These are phyloP conservation scores for Fusarium heterosporum DNA, from an alignment of 2,329 filamentous ascomycete species.

Conservation along the genomic window DNA sequence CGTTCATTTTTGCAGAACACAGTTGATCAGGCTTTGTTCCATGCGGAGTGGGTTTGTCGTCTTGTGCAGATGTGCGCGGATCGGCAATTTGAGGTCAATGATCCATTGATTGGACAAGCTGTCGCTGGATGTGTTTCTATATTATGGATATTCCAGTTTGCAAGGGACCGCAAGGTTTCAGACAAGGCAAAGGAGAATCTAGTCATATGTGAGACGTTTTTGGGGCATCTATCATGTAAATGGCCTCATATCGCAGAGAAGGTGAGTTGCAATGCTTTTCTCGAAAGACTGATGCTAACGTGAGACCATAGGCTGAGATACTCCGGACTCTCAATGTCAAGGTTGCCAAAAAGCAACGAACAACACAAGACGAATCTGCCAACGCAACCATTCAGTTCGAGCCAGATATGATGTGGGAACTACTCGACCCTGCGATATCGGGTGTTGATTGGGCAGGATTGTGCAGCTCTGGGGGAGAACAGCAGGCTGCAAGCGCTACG, in stretches of 20 bases:
- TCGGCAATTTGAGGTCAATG: slow-evolving; percentile 32
- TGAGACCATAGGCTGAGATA: slow-evolving; percentile 13
- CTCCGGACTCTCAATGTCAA: slow-evolving; percentile 31
- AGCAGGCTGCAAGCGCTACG: slow-evolving; percentile 30
- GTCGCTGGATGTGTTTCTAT: slow-evolving; percentile 39
- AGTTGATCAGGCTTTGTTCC: slow-evolving; percentile 42
- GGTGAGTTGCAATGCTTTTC: background rate
- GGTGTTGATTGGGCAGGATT: background rate
- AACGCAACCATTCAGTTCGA: slow-evolving; percentile 34
- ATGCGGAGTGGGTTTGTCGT: slow-evolving; percentile 40
- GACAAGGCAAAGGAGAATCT: slow-evolving; percentile 41
- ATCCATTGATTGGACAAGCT: slow-evolving; percentile 39
- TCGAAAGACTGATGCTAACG: background rate
- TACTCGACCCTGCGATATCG: slow-evolving; percentile 33
- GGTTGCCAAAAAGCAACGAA: slow-evolving; percentile 14
- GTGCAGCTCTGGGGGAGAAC: background rate
- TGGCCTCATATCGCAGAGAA: slow-evolving; percentile 43
- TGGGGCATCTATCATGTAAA: slow-evolving; percentile 15
- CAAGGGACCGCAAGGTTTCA: slow-evolving; percentile 34
- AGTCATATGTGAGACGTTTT: slow-evolving; percentile 11
- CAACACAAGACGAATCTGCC: background rate
- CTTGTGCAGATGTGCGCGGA: slow-evolving; percentile 42
- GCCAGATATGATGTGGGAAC: slow-evolving; percentile 42
- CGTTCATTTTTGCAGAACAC: slow-evolving; percentile 42
- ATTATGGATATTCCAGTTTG: slow-evolving; percentile 45